phyloP scores from a whole-genome alignment of 306 rosid species.

The Pyrus bretschneideri region DNA sequence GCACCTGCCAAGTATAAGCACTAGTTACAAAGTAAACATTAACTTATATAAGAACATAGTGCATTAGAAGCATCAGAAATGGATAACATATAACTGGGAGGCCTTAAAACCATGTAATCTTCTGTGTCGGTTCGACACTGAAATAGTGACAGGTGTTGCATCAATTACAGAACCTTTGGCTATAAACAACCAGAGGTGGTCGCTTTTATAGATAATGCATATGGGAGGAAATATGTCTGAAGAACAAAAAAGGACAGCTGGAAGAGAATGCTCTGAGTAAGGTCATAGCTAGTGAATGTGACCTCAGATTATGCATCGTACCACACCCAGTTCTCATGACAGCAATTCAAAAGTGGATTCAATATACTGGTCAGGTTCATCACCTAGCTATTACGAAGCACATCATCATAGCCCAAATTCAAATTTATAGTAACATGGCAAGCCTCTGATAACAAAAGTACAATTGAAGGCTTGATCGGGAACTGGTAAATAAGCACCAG shows the following conservation, averaged over 20 bases:
- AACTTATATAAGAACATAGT: background rate
- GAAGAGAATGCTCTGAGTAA: background rate
- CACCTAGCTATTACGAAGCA: background rate
- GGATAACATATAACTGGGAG: background rate
- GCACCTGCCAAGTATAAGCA: conserved; percentile 43
- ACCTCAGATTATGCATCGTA: background rate
- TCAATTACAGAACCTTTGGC: background rate
- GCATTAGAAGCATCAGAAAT: conserved; percentile 1
- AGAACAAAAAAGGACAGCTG: background rate
- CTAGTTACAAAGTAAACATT: background rate
- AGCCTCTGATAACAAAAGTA: background rate
- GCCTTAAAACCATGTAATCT: background rate
- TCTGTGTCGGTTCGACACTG: background rate
- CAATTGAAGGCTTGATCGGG: background rate
- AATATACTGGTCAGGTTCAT: background rate
- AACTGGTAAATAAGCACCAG: background rate
- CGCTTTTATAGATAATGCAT: background rate
- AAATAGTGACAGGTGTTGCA: background rate
- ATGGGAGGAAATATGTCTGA: background rate
- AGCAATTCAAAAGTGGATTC: background rate
- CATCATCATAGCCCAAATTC: background rate
- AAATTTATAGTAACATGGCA: background rate
- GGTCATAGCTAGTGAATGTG: background rate
- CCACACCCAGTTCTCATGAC: background rate
- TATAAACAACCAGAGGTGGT: background rate